Evolutionary conservation across 164 flowering plant genomes (phyloP).

Genomic region (Vitis cinerea): DNA sequence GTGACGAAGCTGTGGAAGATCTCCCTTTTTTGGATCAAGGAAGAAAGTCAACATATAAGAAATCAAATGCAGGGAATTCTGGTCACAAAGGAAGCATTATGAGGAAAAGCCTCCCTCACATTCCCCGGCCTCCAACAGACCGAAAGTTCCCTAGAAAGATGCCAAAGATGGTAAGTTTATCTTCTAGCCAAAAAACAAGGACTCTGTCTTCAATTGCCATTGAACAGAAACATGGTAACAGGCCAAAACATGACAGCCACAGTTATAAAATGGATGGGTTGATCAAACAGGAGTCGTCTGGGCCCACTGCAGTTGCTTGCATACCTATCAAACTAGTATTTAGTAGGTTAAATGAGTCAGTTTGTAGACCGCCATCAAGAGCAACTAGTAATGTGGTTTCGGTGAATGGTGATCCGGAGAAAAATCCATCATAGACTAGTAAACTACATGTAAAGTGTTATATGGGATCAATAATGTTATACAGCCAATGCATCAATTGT

Average conservation of each 20-base stretch:
- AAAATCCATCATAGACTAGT: conserved; percentile 23
- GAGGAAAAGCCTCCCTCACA: conserved; percentile 25
- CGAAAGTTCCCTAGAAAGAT: conserved; percentile 45
- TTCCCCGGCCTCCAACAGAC: conserved; percentile 27
- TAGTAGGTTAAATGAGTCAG: conserved; percentile 87
- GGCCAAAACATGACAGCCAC: conserved; percentile 18
- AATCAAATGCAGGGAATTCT: conserved; percentile 24
- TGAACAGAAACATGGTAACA: conserved; percentile 36
- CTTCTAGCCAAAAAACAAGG: conserved; percentile 69
- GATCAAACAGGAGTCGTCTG: conserved; percentile 43
- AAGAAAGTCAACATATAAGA: conserved; percentile 25
- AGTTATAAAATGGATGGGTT: conserved; percentile 34
- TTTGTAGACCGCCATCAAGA: conserved; percentile 63
- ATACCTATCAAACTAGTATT: conserved; percentile 87
- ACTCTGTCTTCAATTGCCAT: conserved; percentile 74
- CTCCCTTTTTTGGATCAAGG: conserved; percentile 37
- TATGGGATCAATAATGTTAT: conserved; percentile 21
- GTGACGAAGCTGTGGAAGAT: conserved; percentile 35
- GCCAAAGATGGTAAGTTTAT: conserved; percentile 48
- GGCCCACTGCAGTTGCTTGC: conserved; percentile 66
- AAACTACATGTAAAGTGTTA: conserved; percentile 28
- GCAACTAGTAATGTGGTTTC: conserved; percentile 30
- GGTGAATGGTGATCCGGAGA: conserved; percentile 29
- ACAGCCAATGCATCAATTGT: conserved; percentile 11
- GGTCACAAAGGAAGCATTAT: conserved; percentile 23